Evolutionary conservation across 2,329 filamentous ascomycete species (phyloP), one percentile per base, ranked within the genome.

Genomic region (Fusarium piperis): DNA sequence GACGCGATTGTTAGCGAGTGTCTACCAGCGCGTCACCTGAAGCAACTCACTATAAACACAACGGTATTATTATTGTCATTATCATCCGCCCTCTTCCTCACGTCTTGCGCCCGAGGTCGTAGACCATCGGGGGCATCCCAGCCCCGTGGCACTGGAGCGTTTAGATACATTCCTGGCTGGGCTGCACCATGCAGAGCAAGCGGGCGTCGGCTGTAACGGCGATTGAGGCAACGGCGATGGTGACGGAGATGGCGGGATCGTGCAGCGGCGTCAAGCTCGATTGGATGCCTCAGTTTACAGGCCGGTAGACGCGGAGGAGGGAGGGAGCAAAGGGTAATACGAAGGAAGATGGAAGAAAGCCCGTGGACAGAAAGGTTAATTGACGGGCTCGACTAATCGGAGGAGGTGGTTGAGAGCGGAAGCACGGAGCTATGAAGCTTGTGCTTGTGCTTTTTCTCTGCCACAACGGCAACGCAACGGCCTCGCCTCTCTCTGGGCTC

Each of bases 41-140:
- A 20, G 15, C n/a, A 52, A 76, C 75, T 68, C 71, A 77, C 75
- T 65, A 75, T 69, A 44, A 77, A 72, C 28, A 75, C 61, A 18
- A 71, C 46, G 2, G 69, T 74, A 20, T 67, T 72, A 9, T 64
- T 72, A 9, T 39, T 39, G 33, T 64, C 64, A n/a, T 61, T 44
- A 13, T 30, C 11, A 30, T 51, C 63, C 53, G 16, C 41, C 52
- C 2, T 59, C 46, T 36, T 60, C 36, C 12, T 41, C 48, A 28
- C 38, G 55, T 26, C 63, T 46, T 65, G 60, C 32, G 62, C 48
- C 48, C 65, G 63, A 44, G 56, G n/a, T 46, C 60, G 46, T 41
- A 68, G 64, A 52, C 51, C 53, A 28, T 61, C 52, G 35, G 64
- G 64, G 60, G 52, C 57, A 46, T 67, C 58, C 74, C 73, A 76